A percentile compares a stretch with the other conserved stretches of the same genome.
phyloP scores from a whole-genome alignment of 2,329 filamentous ascomycete species.

The Beauveria rudraprayagi region DNA sequence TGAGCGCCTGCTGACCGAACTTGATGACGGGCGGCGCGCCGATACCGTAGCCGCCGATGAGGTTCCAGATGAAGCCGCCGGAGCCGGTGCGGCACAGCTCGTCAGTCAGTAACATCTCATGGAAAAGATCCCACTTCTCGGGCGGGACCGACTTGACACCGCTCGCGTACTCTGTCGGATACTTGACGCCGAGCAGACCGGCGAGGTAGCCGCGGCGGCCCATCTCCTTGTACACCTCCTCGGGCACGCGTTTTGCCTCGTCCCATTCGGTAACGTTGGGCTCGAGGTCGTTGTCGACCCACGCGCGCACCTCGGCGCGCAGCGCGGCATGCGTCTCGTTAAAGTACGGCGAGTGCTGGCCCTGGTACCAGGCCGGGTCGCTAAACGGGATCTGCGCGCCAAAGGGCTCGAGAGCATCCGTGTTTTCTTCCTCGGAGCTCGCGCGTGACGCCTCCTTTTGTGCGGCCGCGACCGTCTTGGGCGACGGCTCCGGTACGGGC shows the following conservation, averaged over 20 bases:
- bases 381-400: slow-evolving; percentile 84
- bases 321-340: slow-evolving; percentile 90
- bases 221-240: slow-evolving; percentile 90
- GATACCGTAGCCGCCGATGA: slow-evolving; percentile 94
- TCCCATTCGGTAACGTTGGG: slow-evolving; percentile 95
- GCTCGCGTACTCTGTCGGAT: slow-evolving; percentile 64
- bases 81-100: slow-evolving; percentile 84
- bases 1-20: slow-evolving; percentile 77
- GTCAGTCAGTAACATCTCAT: slow-evolving; percentile 92
- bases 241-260: slow-evolving; percentile 83
- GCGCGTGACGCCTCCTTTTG: slow-evolving; percentile 34
- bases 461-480: slow-evolving; percentile 25
- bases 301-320: slow-evolving; percentile 82
- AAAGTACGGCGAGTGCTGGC: slow-evolving; percentile 92
- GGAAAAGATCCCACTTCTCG: slow-evolving; percentile 97
- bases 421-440: slow-evolving; percentile 37
- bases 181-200: slow-evolving; percentile 80
- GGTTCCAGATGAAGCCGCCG: slow-evolving; percentile 93
- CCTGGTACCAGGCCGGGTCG: slow-evolving; percentile 92
- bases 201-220: slow-evolving; percentile 86
- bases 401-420: slow-evolving; percentile 73
- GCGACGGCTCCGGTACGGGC: slow-evolving; percentile 33
- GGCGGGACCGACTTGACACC: slow-evolving; percentile 68
- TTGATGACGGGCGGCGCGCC: slow-evolving; percentile 87
- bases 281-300: slow-evolving; percentile 84